Conservation (phyloP, 2,329 filamentous ascomycete genomes). For the Xylariaceae sp. region DNA sequence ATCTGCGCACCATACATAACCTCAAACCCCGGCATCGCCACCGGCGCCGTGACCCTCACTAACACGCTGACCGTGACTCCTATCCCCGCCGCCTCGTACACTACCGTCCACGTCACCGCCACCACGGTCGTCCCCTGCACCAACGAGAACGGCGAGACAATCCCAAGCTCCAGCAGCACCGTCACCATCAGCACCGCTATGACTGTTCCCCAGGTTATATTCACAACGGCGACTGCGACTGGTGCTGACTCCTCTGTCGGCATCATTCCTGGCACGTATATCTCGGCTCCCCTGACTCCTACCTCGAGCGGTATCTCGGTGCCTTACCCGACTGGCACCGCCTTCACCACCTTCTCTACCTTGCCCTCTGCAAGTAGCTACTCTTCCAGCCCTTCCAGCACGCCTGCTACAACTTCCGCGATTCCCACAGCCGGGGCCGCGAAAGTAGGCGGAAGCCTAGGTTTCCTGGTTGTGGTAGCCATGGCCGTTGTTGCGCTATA, state of each 20-base stretch:
- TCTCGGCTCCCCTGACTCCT: constrained; percentile 30
- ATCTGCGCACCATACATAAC: constrained; percentile 75
- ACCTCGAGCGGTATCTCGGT: constrained; percentile 24
- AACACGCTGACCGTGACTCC: constrained; percentile 53
- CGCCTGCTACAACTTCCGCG: constrained; percentile 17
- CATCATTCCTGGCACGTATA: constrained; percentile 38
- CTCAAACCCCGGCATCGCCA: constrained; percentile 80
- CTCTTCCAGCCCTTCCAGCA: constrained; percentile 21
- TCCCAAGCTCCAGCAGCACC: constrained; percentile 48
- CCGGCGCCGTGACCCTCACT: constrained; percentile 61
- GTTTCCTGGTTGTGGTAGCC: constrained; percentile 41
- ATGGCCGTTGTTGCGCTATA: constrained; percentile 46
- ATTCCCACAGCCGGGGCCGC: constrained; percentile 33
- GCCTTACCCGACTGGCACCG: constrained; percentile 34
- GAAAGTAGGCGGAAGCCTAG: constrained; percentile 39
- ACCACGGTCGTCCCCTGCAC: constrained; percentile 50
- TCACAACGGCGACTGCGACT: constrained; percentile 31
- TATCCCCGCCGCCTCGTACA: constrained; percentile 39
- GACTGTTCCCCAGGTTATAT: constrained; percentile 38
- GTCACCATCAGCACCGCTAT: constrained; percentile 43
- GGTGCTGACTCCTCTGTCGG: constrained; percentile 36
- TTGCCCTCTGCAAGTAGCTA: constrained; percentile 34
- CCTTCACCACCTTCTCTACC: constrained; percentile 36
- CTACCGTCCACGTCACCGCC: constrained; percentile 45
- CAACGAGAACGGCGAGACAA: constrained; percentile 40